Base-by-base conservation (phyloP, 306 rosid species). In the Corylus avellana region DNA sequence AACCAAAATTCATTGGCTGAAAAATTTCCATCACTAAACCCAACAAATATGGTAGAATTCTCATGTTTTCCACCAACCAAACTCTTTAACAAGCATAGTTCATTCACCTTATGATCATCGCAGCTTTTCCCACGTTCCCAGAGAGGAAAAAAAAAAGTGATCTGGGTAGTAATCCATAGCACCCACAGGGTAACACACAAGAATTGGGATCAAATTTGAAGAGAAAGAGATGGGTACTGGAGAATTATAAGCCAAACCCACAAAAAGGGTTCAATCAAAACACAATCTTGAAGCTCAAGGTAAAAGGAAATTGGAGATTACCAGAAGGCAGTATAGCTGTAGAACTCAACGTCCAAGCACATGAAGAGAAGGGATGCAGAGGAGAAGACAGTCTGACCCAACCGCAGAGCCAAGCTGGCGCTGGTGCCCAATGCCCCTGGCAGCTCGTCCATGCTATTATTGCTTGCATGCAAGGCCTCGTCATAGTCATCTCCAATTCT, bases 351-450 rank as follows among this genome's bases (percentile, higher is more conserved):
- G 27, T 80, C 92, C 76, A 93, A 76, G 68, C 94, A 95, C 99
- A 95, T 92, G 56, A 91, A 91, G 82, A 93, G 86, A 82, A 95
- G 98, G 20, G 99, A 91, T 37, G 98, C 93, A 4, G 90, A 85
- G 76, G 98, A 91, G 81, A 95, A 91, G 10, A 91, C 86, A 46
- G 92, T 82, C 86, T 95, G 99, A 11, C 99, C 99, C 83, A 95
- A 80, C 13, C 98, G 89, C 81, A 95, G 93, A 81, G 97, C 97
- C 79, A 93, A 90, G 85, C 99, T 91, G 72, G 98, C 94, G 78
- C 97, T 93, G 29, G 92, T 93, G 69, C 99, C 99, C 87, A 95
- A 89, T 35, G 96, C 88, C 47, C 99, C 99, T 4, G 97, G 93
- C 86, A 93, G 44, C 73, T 93, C 97, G 73, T 89, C 98, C 98